Base-by-base conservation (phyloP, 2,329 filamentous ascomycete genomes). In the Orbilia javanica region DNA sequence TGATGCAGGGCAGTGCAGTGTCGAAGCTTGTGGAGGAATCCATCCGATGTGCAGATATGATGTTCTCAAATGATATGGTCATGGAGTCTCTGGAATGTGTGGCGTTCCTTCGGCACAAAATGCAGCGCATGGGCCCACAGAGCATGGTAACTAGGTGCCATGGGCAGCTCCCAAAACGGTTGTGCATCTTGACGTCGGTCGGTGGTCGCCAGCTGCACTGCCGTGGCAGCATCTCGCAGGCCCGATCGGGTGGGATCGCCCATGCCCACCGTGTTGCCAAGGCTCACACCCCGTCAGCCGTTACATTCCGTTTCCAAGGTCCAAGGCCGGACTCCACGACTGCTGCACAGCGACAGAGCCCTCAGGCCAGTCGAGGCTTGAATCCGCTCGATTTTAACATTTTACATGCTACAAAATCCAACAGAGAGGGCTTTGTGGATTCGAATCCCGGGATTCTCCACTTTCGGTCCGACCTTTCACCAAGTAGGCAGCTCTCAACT, bases 291-390 rank as follows among this genome's bases (percentile, higher is more conserved):
- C 42, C 55, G 55, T 60, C 55, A 60, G 34, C 55, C 55, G 55
- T 42, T 60, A 42, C 55, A 60, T 60, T 10, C 46, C 18, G 20
- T 42, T 25, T 60, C 31, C 34, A 42, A 42, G 55, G 34, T 60
- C 31, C 34, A 42, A 42, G 55, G 34, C 55, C 20, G 55, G 55
- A 25, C 7, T 44, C n/a, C n/a, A 34, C 31, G 31, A 34, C 27
- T 7, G n/a, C n/a, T n/a, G n/a, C n/a, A n/a, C n/a, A n/a, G n/a
- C n/a, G n/a, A n/a, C n/a, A n/a, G n/a, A n/a, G n/a, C n/a, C n/a
- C 10, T 60, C 55, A 60, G 55, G 55, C 55, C 55, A 60, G 55
- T 27, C 55, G 34, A 60, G 42, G 55, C 55, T 60, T 60, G 20
- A 42, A 42, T 22, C 11, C 15, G 5, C 2, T 44, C 11, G 11